Percentiles rank a stretch among this genome's conserved stretches.
Conservation (phyloP, 1,284 basidiomycete genomes). For the Ustilago xerochloae region DNA sequence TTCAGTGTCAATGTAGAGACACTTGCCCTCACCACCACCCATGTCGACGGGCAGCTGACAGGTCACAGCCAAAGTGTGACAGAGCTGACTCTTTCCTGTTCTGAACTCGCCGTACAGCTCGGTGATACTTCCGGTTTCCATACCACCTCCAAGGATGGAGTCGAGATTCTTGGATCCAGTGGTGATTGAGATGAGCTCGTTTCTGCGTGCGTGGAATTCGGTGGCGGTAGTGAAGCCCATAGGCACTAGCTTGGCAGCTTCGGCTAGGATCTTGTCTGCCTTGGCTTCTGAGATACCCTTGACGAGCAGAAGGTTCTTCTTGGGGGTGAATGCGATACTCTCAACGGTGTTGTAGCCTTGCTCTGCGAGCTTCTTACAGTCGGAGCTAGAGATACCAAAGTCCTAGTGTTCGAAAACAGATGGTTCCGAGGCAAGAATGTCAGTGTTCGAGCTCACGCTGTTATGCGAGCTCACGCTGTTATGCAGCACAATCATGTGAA, state of each 20-base stretch:
- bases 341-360: constrained; percentile 94
- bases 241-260: constrained; percentile 97
- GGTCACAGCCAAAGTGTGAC: constrained; percentile 96
- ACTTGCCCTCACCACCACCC: constrained; percentile 99
- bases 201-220: constrained; percentile 88
- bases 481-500: neutral
- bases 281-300: constrained; percentile 98
- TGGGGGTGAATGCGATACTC: constrained; percentile 95
- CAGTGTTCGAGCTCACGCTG: neutral
- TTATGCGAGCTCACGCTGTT: neutral
- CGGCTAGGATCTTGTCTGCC: constrained; percentile 92
- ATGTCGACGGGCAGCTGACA: constrained; percentile 95
- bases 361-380: constrained; percentile 95
- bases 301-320: constrained; percentile 88
- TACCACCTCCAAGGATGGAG: constrained; percentile 93
- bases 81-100: constrained; percentile 97
- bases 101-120: constrained; percentile 99
- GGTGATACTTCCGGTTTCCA: constrained; percentile 98
- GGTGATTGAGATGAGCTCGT: constrained; percentile 96
- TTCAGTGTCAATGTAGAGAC: constrained; percentile 98
- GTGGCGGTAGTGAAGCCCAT: constrained; percentile 98
- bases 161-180: constrained; percentile 97
- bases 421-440: neutral
- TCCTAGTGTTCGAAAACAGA: constrained; percentile 71
- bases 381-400: constrained; percentile 87